These are phyloP conservation scores for Vairimorpha apis DNA, from an alignment of 371 early-diverging fungal genomes.

Conservation along the genomic window DNA sequence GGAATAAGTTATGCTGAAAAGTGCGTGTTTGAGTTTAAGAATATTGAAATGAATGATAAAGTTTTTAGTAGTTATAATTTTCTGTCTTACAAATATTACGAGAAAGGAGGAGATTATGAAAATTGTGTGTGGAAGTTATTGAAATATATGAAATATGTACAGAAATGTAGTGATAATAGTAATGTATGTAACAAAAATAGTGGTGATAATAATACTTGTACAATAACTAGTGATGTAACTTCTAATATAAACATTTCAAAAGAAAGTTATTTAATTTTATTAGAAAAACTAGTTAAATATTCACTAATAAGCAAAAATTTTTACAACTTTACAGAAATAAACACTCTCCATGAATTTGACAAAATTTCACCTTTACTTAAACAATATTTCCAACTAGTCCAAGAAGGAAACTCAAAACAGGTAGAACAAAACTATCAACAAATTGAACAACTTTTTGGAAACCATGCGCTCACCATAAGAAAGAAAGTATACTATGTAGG, in stretches of 20 bases:
- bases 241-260: no score
- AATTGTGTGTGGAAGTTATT: slow-evolving; percentile 5
- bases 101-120: slow-evolving; percentile 15
- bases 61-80: slow-evolving; percentile 17
- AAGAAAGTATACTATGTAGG: slow-evolving; percentile 34
- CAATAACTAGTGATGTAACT: no score
- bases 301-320: slow-evolving; percentile 31
- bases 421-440: neutral
- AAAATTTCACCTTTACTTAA: slow-evolving; percentile 20
- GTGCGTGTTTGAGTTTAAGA: slow-evolving; percentile 18
- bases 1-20: slow-evolving; percentile 21
- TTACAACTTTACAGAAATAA: slow-evolving; percentile 31
- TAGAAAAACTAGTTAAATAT: slow-evolving; percentile 32
- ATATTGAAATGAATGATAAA: slow-evolving; percentile 12
- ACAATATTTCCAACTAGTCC: slow-evolving; percentile 16
- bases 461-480: neutral
- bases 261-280: no score
- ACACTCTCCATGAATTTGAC: slow-evolving; percentile 13
- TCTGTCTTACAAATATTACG: slow-evolving; percentile 16
- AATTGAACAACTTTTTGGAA: slow-evolving; percentile 6
- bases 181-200: no score
- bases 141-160: slow-evolving; percentile 8
- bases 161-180: no score
- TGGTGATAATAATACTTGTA: neutral
- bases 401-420: slow-evolving; percentile 28